phyloP scores from a whole-genome alignment of 106 monocot species.

The Allium sativum region DNA sequence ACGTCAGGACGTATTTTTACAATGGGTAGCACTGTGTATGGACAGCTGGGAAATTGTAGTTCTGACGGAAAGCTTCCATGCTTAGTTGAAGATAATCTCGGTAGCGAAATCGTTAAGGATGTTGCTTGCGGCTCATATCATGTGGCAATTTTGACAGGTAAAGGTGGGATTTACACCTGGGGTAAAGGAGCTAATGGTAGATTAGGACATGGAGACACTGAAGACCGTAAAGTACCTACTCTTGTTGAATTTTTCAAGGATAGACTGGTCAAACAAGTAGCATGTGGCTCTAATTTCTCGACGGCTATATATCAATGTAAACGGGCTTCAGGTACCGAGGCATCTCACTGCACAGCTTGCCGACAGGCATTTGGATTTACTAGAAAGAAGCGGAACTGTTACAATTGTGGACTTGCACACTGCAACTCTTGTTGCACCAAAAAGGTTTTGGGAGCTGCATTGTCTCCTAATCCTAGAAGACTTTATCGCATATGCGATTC shows the following conservation, averaged over 20 bases:
- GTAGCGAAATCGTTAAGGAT: slow-evolving; percentile 38
- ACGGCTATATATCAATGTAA: slow-evolving; percentile 66
- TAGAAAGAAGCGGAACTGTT: slow-evolving; percentile 83
- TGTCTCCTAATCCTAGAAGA: slow-evolving; percentile 68
- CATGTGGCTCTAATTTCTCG: slow-evolving; percentile 78
- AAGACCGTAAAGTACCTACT: slow-evolving; percentile 72
- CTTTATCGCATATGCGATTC: slow-evolving; percentile 88
- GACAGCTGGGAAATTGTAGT: slow-evolving; percentile 75
- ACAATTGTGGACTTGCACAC: slow-evolving; percentile 85
- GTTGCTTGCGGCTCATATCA: slow-evolving; percentile 86
- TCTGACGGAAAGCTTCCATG: slow-evolving; percentile 74
- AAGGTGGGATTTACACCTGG: slow-evolving; percentile 73
- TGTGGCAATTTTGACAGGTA: slow-evolving; percentile 66
- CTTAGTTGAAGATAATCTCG: slow-evolving; percentile 60
- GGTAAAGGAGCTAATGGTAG: slow-evolving; percentile 92
- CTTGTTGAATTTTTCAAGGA: slow-evolving; percentile 84
- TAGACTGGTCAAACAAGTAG: slow-evolving; percentile 52
- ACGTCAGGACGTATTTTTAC: slow-evolving; percentile 60
- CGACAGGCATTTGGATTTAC: slow-evolving; percentile 90
- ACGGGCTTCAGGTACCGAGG: slow-evolving; percentile 70
- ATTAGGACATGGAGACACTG: slow-evolving; percentile 81
- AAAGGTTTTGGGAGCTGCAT: slow-evolving; percentile 61
- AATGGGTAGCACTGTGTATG: slow-evolving; percentile 86
- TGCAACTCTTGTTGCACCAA: slow-evolving; percentile 76
- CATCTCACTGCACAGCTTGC: slow-evolving; percentile 74